Base-by-base conservation (phyloP, 2,329 filamentous ascomycete species). In the Apiospora arundinis region DNA sequence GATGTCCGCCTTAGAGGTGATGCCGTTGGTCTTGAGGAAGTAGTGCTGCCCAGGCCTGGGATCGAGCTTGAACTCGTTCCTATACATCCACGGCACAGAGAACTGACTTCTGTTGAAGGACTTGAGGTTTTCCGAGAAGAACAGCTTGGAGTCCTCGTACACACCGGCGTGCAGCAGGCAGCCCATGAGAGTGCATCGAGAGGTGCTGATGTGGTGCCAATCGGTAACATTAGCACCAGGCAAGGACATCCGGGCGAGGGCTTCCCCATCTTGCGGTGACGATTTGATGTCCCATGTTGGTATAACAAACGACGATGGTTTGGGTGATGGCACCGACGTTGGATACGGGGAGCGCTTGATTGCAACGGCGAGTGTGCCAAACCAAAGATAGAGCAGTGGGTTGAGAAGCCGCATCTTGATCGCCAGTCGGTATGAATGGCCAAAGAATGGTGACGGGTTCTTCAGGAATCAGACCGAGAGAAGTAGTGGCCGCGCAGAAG, bases 1-100 rank as follows among this genome's bases (percentile, higher is more conserved):
- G 7, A 92, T 84, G 73, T 91, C 89, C 1, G 88, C 90, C 44
- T 85, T 85, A 0, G 89, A 90, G 0, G 85, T 87, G 73, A 92
- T 89, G 5, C 90, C 90, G 72, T 91, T 83, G 0, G 89, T 91
- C 45, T 86, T 80, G 1, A 92, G 80, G 40, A 87, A 82, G 73
- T 85, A 88, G 74, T 89, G 85, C 45, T 83, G 78, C 1, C 78
- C 79, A 0, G 77, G 42, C 2, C 72, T 67, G 0, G 77, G 75
- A 0, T 79, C 74, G 1, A 90, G 74, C 0, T 73, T 71, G 70
- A 90, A 87, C 71, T 90, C 87, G 49, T 86, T 80, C 16, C 89
- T 84, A 74, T 91, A 92, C 32, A 90, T 76, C 89, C 89, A 92
- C 0, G 89, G 87, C 0, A 85, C 83, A 0, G 80, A 77, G 71